Evolutionary conservation across 129 eudicot genomes (phyloP).

Genomic region (Dittrichia graveolens): DNA sequence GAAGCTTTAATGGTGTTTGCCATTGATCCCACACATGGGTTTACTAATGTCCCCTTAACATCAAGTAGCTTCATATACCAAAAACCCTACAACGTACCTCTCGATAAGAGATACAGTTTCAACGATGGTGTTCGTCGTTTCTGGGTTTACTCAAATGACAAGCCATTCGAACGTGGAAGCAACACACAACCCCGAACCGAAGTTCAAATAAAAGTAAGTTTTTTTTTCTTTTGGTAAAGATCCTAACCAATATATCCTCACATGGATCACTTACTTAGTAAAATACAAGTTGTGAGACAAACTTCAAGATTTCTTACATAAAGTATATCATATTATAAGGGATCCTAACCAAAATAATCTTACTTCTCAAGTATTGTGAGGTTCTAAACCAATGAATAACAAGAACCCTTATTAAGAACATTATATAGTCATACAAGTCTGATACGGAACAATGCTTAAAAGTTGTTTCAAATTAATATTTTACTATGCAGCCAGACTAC

Average conservation of each 20-base stretch:
- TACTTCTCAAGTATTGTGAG: too few species aligned
- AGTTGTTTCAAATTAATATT: background rate
- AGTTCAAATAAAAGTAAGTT: slow-evolving; percentile 45
- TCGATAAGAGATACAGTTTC: slow-evolving; percentile 42
- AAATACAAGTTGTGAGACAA: background rate
- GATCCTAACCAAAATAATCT: background rate
- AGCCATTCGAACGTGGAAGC: slow-evolving; percentile 43
- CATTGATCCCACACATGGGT: slow-evolving; percentile 56
- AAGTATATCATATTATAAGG: background rate
- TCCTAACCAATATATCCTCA: background rate
- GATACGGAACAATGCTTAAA: too few species aligned
- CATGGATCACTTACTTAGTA: background rate
- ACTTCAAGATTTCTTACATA: background rate
- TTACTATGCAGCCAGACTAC: slow-evolving; percentile 43
- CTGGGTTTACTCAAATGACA: slow-evolving; percentile 58
- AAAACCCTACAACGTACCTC: slow-evolving; percentile 52
- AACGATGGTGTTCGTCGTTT: slow-evolving; percentile 44
- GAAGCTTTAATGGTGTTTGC: slow-evolving; percentile 22
- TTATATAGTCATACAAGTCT: too few species aligned
- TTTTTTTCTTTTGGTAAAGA: background rate
- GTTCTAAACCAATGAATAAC: too few species aligned
- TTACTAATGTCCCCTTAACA: slow-evolving; percentile 48
- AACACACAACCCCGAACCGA: slow-evolving; percentile 55
- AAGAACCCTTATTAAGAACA: too few species aligned
- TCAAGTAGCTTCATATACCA: slow-evolving; percentile 39